Evolutionary conservation across 331 rosid species (phyloP), one percentile per base, ranked within the genome.

Genomic region (Cydonia oblonga): DNA sequence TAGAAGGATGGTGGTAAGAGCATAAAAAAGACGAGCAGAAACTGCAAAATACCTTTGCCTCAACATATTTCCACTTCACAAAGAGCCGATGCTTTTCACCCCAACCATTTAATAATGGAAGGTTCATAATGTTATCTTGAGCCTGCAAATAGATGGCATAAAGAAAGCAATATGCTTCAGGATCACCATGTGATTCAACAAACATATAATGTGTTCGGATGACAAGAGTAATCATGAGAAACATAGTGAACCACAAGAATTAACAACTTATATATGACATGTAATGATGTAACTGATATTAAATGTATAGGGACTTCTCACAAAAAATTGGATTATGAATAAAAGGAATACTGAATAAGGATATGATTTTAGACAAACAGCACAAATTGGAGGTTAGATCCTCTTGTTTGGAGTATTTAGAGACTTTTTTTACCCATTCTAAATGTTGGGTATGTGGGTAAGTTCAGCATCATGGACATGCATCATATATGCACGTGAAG

Each of bases 91-190:
- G 98, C 74, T 93, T 93, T 84, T 93, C 98, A 49, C 98, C 98
- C 98, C 97, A 93, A 35, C 96, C 96, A 83, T 93, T 93, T 30
- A 90, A 16, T 70, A 89, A 76, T 20, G 97, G 92, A 80, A 91
- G 96, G 81, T 90, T 93, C 95, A 83, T 93, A 74, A 93, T 85
- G 86, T 93, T 93, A 82, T 93, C 98, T 85, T 93, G 98, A 75
- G 98, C 96, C 98, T 93, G 87, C 44, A 84, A 83, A 78, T 64
- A 59, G 78, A 52, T 52, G 68, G 58, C 19, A 68, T 13, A 74
- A 67, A 51, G 60, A 70, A 75, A 70, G 33, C 40, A 68, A 77
- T 64, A 52, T 14, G 24, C 65, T 56, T 69, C 53, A 26, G 52
- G 42, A 29, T 46, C 63, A 68, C 32, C 64, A 56, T 25, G 19